These are phyloP conservation scores for Effrenium voratum DNA, from an alignment of 73 alveolate species.

Conservation along the genomic window DNA sequence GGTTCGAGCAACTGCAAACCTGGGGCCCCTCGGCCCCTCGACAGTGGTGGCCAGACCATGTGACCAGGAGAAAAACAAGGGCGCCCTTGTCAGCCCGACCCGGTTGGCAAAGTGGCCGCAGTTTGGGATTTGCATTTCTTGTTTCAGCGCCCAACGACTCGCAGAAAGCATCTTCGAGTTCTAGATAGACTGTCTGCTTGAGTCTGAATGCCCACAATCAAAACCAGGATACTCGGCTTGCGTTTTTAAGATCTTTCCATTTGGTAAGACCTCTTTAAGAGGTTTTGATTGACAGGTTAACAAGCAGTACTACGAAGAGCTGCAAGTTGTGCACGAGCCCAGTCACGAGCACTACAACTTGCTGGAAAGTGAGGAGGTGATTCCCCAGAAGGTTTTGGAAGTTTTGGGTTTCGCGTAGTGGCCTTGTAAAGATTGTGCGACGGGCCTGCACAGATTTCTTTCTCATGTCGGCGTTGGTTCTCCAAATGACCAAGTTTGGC, in stretches of 20 bases:
- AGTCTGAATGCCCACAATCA: too few relatives aligned
- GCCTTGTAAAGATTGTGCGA: too few relatives aligned
- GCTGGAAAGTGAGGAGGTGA: conserved; percentile 14
- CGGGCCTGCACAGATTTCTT: too few relatives aligned
- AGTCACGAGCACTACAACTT: conserved; percentile 28
- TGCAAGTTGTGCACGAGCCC: not conserved
- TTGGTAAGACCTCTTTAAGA: not conserved
- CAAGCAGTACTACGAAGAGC: conserved; percentile 11
- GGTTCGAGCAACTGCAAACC: not conserved
- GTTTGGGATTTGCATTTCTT: not conserved
- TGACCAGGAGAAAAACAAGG: too few relatives aligned
- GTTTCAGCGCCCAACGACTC: not conserved
- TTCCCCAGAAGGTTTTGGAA: not conserved
- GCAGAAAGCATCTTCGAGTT: too few relatives aligned
- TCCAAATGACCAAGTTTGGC: too few relatives aligned
- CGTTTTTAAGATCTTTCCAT: not conserved
- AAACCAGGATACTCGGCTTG: too few relatives aligned
- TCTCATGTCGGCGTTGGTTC: too few relatives aligned
- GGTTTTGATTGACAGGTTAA: not conserved
- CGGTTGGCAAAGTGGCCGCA: not conserved
- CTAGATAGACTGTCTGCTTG: too few relatives aligned
- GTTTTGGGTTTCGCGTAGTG: too few relatives aligned
- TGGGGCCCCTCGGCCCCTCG: not conserved
- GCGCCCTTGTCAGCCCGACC: not conserved
- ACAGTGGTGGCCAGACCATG: not conserved